Evolutionary conservation across 2,329 filamentous ascomycete species (phyloP), one percentile per base, ranked within the genome.

Genomic region (Xylaria sp.): DNA sequence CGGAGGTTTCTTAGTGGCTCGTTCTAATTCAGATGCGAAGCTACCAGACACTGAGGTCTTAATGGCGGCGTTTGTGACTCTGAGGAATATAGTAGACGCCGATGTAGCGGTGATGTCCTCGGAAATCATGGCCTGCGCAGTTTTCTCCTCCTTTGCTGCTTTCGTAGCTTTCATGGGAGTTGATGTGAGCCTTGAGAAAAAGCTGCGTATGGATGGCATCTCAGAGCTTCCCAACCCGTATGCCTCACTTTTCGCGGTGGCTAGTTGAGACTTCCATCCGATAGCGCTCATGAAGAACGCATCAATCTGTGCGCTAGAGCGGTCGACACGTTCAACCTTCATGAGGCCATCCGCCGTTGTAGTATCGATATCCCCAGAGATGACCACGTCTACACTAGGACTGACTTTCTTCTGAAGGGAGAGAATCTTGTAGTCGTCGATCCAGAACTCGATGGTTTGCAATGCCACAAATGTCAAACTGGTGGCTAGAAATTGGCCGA

Each of bases 1-100:
- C 0, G 95, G 94, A 2, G 92, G 91, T 70, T 99, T 99, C 76
- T 97, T 97, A 0, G 95, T 99, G 13, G 95, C 94, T 62, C 95
- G 85, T 76, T 97, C 92, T 9, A 99, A 83, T 72, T 99, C 95
- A 1, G 87, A 82, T 2, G 91, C 86, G 68, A 97, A 91, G 46
- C 80, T 84, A 35, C 83, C 76, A 18, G 83, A 79, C 0, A 97
- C 86, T 52, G 83, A 89, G 0, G 92, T 96, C 67, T 85, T 83
- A 37, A 97, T 86, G 51, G 84, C 83, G 35, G 93, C 92, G 7
- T 92, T 92, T 52, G 90, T 96, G 18, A 96, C 89, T 53, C 92
- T 84, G 18, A 99, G 79, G 72, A 96, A 97, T 37, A 97, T 92
- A 13, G 88, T 91, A 0, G 91, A 89, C 0, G 83, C 87, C 4